A percentile compares a stretch with the other conserved stretches of the same genome.
Evolutionary conservation across 306 rosid species (phyloP).

Genomic region (Psophocarpus tetragonolobus): DNA sequence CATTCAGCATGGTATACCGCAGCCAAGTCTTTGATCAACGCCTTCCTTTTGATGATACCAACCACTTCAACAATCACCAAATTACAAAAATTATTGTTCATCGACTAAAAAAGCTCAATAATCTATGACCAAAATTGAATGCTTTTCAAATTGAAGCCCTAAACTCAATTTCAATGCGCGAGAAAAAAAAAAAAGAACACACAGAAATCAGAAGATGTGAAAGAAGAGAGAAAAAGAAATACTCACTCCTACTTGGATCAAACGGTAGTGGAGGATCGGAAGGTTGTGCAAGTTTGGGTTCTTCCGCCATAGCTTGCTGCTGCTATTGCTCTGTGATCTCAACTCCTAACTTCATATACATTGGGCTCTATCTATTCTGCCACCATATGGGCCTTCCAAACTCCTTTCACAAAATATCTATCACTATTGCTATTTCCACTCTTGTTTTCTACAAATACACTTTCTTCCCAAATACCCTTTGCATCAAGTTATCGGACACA

Average conservation of each 20-base stretch:
- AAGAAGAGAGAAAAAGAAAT: neutral
- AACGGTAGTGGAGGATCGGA: constrained; percentile 31
- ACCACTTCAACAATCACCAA: constrained; percentile 74
- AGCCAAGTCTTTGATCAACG: constrained; percentile 83
- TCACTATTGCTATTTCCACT: no score
- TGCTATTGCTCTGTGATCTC: neutral
- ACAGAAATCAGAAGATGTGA: neutral
- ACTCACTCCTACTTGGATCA: constrained; percentile 44
- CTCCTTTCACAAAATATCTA: no score
- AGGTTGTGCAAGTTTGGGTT: constrained; percentile 3
- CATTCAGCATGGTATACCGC: constrained; percentile 85
- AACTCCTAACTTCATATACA: neutral
- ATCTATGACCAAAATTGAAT: neutral
- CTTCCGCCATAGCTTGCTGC: constrained; percentile 33
- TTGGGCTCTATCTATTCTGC: neutral
- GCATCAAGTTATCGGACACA: no score
- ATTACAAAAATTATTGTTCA: no score
- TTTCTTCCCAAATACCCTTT: no score
- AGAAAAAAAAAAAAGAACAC: neutral
- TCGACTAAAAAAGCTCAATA: no score
- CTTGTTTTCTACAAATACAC: no score
- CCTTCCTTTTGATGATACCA: constrained; percentile 90
- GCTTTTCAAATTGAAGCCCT: constrained; percentile 29
- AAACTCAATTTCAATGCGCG: neutral
- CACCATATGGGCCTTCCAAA: constrained; percentile 10